Base-by-base conservation (phyloP, 805 yeast genomes). In the Lachancea sp. region DNA sequence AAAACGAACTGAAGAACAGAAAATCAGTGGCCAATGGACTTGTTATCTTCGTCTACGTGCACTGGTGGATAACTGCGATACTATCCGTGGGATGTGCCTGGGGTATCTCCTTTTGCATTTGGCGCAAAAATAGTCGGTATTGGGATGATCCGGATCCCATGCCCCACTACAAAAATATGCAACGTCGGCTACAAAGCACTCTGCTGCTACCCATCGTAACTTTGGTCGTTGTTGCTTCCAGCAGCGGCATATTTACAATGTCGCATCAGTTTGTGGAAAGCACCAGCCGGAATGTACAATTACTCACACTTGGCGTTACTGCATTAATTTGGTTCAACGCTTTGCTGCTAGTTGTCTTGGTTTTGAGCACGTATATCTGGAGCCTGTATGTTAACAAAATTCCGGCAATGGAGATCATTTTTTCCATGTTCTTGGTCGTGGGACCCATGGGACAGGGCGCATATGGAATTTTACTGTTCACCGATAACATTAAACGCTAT, bases 381-480 rank as follows among this genome's bases (percentile, higher is more conserved):
- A 78, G 80, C 44, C 63, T 85, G 19, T 60, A 81, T 19, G 63
- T 78, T 1, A 68, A 73, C 56, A 81, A 81, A 51, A 62, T 81
- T 20, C 90, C 95, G 2, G 66, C 72, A 5, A 73, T 79, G 45
- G 60, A 64, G 9, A 54, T 66, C 38, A 73, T 83, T 2, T 82
- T 82, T 58, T 74, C 89, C n/a, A 66, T 79, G 39, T 86, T 88
- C 58, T 72, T 87, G 42, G 89, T 95, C 1, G 68, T 88, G 38
- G 96, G 96, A 7, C 81, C 90, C 35, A 62, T 85, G 58, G 96
- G 96, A 16, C 96, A 89, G 64, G 95, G 93, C 1, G 75, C 86
- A 1, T 85, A 71, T 62, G 85, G 85, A 2, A 72, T 85, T 12
- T 63, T 81, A 50, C 62, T 76, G 41, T 67, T 79, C 49, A 82